Conservation (phyloP, 1,139 yeast species). For the Saccharomycopsis hybrid region DNA sequence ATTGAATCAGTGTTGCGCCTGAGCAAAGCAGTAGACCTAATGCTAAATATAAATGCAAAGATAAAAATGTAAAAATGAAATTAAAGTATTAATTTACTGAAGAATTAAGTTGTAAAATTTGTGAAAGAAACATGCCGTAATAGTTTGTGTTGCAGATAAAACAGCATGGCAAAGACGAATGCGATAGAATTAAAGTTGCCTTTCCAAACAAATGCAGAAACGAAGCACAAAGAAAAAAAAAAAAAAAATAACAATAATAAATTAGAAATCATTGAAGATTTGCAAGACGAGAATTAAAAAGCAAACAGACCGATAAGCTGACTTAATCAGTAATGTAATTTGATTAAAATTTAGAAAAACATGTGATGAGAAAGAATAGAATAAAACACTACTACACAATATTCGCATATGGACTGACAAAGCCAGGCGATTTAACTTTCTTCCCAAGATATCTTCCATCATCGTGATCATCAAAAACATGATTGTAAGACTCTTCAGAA, state of each 20-base stretch:
- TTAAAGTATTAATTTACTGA: too few species aligned
- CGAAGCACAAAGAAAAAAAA: not conserved
- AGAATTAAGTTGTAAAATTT: too few species aligned
- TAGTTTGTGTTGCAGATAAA: too few species aligned
- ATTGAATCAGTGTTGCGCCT: too few species aligned
- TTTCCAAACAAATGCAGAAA: too few species aligned
- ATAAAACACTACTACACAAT: conserved; percentile 3
- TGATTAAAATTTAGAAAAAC: not conserved
- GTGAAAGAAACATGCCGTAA: too few species aligned
- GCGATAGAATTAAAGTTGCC: too few species aligned
- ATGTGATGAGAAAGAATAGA: not conserved
- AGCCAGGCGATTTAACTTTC: conserved; percentile 1
- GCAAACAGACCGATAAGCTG: too few species aligned
- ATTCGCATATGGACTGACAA: conserved; percentile 10
- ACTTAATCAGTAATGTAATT: not conserved
- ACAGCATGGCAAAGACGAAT: too few species aligned
- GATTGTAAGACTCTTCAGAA: conserved; percentile 18
- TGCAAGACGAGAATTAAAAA: not conserved
- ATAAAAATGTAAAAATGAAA: too few species aligned
- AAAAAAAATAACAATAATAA: not conserved
- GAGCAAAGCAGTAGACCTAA: too few species aligned
- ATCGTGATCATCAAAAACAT: conserved; percentile 13
- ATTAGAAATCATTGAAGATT: not conserved
- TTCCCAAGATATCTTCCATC: not conserved
- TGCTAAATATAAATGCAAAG: too few species aligned